Conservation (phyloP, 176 grass and related monocot species). For the Metroxylon sagu region DNA sequence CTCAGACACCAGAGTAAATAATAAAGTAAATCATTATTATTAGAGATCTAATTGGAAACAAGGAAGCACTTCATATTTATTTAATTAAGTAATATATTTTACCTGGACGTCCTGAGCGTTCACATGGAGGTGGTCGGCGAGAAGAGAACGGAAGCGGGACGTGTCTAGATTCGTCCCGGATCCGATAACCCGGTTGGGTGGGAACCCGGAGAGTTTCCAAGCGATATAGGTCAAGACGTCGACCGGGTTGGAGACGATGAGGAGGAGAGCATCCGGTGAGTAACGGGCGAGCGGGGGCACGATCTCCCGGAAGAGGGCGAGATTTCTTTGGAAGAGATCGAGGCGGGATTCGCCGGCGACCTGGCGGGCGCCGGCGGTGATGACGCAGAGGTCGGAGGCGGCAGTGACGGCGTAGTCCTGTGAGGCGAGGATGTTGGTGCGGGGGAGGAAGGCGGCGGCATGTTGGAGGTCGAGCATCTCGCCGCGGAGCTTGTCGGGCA, state of each 20-base stretch:
- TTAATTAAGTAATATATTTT: neutral
- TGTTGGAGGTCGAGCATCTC: slow-evolving; percentile 99
- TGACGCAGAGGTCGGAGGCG: slow-evolving; percentile 50
- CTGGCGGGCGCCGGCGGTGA: slow-evolving; percentile 60
- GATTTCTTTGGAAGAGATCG: slow-evolving; percentile 48
- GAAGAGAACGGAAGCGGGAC: slow-evolving; percentile 51
- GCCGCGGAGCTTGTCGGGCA: slow-evolving; percentile 66
- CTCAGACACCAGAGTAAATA: no score
- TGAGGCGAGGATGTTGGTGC: slow-evolving; percentile 42
- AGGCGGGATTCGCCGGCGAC: slow-evolving; percentile 50
- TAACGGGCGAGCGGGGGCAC: slow-evolving; percentile 37
- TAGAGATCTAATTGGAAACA: no score
- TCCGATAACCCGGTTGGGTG: slow-evolving; percentile 36
- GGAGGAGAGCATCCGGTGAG: slow-evolving; percentile 46
- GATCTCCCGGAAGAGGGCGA: slow-evolving; percentile 47
- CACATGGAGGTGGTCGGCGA: slow-evolving; percentile 63
- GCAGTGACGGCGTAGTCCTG: slow-evolving; percentile 38
- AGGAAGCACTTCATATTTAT: no score
- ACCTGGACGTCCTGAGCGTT: slow-evolving; percentile 81
- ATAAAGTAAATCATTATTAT: no score
- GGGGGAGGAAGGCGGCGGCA: slow-evolving; percentile 86
- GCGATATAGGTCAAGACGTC: slow-evolving; percentile 63
- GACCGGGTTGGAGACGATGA: slow-evolving; percentile 69
- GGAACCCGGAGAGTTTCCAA: slow-evolving; percentile 67
- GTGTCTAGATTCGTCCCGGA: slow-evolving; percentile 73